Evolutionary conservation across 208 protist genomes (phyloP).

Genomic region (Phytomonas sp.): DNA sequence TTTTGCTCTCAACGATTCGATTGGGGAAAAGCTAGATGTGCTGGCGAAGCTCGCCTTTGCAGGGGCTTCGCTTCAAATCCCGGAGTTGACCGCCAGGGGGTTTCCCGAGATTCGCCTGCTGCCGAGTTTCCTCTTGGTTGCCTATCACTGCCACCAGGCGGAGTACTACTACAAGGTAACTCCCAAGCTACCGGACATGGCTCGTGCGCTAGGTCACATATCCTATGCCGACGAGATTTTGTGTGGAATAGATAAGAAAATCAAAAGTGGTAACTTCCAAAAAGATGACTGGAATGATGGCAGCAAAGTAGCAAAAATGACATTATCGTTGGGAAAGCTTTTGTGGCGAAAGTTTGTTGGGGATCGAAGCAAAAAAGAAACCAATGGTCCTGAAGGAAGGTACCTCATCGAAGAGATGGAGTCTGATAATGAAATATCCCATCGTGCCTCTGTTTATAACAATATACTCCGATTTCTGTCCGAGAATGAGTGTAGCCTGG

Average conservation of each 20-base stretch:
- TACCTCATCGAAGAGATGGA: constrained; percentile 6
- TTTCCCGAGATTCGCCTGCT: constrained; percentile 25
- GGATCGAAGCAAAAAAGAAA: background rate
- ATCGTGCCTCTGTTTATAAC: background rate
- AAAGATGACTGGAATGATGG: background rate
- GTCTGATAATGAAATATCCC: background rate
- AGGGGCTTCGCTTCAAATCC: constrained; percentile 26
- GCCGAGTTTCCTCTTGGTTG: constrained; percentile 41
- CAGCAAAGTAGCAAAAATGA: background rate
- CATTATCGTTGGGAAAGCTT: background rate
- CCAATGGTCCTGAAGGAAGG: background rate
- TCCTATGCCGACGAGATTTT: constrained; percentile 44
- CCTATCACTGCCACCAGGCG: constrained; percentile 55
- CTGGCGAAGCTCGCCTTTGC: constrained; percentile 45
- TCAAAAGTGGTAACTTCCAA: background rate
- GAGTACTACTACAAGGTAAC: constrained; percentile 39
- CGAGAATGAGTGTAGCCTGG: background rate
- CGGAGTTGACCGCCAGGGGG: constrained; percentile 10
- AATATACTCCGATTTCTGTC: background rate
- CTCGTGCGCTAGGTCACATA: constrained; percentile 52
- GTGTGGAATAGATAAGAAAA: background rate
- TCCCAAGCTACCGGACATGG: constrained; percentile 42
- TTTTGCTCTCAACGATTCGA: constrained; percentile 38
- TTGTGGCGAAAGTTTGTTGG: constrained; percentile 3
- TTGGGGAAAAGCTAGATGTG: constrained; percentile 34